Base-by-base conservation (phyloP, 2,329 filamentous ascomycete genomes). In the Akanthomyces lecanii region DNA sequence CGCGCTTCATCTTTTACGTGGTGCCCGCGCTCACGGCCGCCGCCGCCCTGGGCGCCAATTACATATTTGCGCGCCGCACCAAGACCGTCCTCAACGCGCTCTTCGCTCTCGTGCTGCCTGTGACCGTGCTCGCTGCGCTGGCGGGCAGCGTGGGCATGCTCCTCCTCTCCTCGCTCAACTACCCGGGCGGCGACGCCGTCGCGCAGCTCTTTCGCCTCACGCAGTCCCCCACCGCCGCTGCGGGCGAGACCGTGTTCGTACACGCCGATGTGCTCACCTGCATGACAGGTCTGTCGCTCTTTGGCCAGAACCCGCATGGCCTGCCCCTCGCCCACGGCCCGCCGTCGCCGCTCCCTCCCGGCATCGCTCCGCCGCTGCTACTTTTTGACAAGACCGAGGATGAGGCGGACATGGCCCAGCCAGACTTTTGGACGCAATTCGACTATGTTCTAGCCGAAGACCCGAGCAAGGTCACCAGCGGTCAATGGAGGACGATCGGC, bases 1-100 rank as follows among this genome's bases (percentile, higher is more conserved):
- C 92, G 73, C 90, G 95, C 21, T 99, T 99, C 79, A 88, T 99
- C 68, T 87, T 98, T 70, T 98, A 98, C 76, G 82, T 86, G 59
- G 82, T 96, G 28, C 95, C 95, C 0, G 82, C 89, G 0, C 78
- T 98, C 36, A 97, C 93, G 0, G 89, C 89, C 12, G 84, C 88
- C 3, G 89, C 92, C 0, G 88, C 91, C 3, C 81, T 91, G 5
- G 88, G 87, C 23, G 91, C 92, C 16, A 84, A 86, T 62, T 88
- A 86, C 74, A 77, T 96, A 66, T 90, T 85, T 77, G 81, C 79
- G 0, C 87, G 89, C 47, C 79, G 84, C n/a, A 71, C 78, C 5
- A 93, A 92, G 72, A 85, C 83, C 1, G 18, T 79, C 3, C 33
- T 84, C 40, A 87, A 88, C 70, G 72, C 77, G 5, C 54, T 88